Base-by-base conservation (phyloP, 176 grass and related monocot species). In the Canna indica region DNA sequence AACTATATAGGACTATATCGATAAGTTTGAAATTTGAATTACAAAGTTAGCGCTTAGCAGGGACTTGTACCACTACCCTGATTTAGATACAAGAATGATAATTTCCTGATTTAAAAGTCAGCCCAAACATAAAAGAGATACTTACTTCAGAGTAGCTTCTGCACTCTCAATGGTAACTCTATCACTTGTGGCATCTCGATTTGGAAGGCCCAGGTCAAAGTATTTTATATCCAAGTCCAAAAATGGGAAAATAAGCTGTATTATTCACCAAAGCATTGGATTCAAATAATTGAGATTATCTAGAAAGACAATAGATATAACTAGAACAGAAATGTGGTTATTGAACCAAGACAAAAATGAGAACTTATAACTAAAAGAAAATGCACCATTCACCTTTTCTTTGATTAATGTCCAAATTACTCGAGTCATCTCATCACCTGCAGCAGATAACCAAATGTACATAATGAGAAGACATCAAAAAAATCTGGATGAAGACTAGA, bases 381-480 rank as follows among this genome's bases (percentile, higher is more conserved):
- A 20, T 31, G 3, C 8, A 45, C 1, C 17, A 45, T 48, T 47
- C 57, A 92, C 94, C 86, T 97, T 97, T 67, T 97, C 94, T 75
- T 97, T 97, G 65, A 97, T 90, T 84, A 85, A 78, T 62, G 77
- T 92, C 94, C 94, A 97, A 24, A 97, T 92, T 24, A 97, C 88
- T 68, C 86, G 78, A 60, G 94, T 87, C 94, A 97, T 97, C 79
- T 97, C 94, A 86, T 97, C 94, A 18, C 94, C 94, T 97, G 77
- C 75, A 46, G 47, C 6, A 42, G 66, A 66, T 14, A 35, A 85
- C 11, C 27, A 2, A 47, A 17, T 69, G 38, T 13, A 69, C 7
- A 47, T 18, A 70, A 70, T 2, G 10, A 30, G 25, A 46, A 47
- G 24, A 50, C 16, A 13, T 39, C 33, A 24, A 46, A 68, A 46